Conservation (phyloP, 2,329 filamentous ascomycete species). For the Paracoccidioides brasiliensis region DNA sequence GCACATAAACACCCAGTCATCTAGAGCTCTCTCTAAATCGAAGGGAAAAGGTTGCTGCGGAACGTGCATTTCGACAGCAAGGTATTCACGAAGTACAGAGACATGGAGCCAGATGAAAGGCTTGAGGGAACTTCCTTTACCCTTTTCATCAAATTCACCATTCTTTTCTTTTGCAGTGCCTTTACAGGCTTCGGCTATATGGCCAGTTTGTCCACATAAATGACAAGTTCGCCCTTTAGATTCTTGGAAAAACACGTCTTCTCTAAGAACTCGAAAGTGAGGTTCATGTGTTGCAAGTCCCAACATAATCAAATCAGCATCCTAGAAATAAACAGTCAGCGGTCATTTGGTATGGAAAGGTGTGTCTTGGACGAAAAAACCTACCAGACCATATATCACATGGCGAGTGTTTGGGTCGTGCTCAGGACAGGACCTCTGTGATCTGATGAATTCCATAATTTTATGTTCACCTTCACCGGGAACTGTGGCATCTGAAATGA, state of each 20-base stretch:
- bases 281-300: conserved; percentile 94
- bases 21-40: conserved; percentile 83
- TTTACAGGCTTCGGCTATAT: conserved; percentile 74
- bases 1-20: conserved; percentile 99
- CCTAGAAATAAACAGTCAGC: conserved; percentile 29
- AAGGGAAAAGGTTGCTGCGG: conserved; percentile 74
- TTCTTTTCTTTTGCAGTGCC: conserved; percentile 66
- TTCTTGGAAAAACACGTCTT: conserved; percentile 92
- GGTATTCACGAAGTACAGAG: conserved; percentile 77
- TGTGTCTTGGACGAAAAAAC: conserved; percentile 7
- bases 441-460: conserved; percentile 96
- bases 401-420: conserved; percentile 95
- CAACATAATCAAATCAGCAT: conserved; percentile 98
- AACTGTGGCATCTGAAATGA: conserved; percentile 96
- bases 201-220: conserved; percentile 83
- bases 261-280: conserved; percentile 86
- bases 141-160: conserved; percentile 71
- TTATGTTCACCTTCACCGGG: conserved; percentile 98
- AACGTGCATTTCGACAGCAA: conserved; percentile 77
- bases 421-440: conserved; percentile 76
- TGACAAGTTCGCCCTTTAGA: conserved; percentile 69
- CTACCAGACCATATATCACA: conserved; percentile 79
- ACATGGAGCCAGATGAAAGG: conserved; percentile 99
- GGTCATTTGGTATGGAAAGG: neutral
- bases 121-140: conserved; percentile 57